A percentile compares a stretch with the other conserved stretches of the same genome.
These are phyloP conservation scores for Lippia alba DNA, from an alignment of 305 asterid species.

Conservation along the genomic window DNA sequence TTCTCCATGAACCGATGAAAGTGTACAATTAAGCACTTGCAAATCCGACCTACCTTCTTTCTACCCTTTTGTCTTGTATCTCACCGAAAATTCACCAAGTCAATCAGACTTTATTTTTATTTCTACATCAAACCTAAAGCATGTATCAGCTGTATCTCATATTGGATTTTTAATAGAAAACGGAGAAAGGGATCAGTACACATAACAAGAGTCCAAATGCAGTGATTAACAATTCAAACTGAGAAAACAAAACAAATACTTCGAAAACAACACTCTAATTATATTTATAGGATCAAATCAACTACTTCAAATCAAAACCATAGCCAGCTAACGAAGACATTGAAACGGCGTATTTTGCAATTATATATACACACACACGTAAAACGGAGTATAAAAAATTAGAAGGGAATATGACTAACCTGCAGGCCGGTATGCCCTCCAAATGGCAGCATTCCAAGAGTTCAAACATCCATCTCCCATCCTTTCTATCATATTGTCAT, in stretches of 20 bases:
- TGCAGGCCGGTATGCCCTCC: conserved; percentile 63
- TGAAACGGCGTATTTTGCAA: not conserved
- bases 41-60: too few relatives aligned
- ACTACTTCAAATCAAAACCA: conserved; percentile 19
- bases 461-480: conserved; percentile 39
- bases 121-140: conserved; percentile 8
- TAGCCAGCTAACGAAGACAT: conserved; percentile 8
- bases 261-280: not conserved
- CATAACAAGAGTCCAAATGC: conserved; percentile 35
- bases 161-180: not conserved
- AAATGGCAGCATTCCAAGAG: conserved; percentile 64
- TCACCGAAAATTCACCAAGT: not conserved
- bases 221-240: conserved; percentile 19
- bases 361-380: not conserved
- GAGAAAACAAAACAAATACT: conserved; percentile 14
- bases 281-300: not conserved
- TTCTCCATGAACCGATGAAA: too few relatives aligned
- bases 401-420: conserved; percentile 18
- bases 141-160: conserved; percentile 15
- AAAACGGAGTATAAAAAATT: conserved; percentile 8
- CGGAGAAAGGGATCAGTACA: conserved; percentile 9
- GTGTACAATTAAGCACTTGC: too few relatives aligned
- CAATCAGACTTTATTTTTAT: not conserved
- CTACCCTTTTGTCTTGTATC: not conserved
- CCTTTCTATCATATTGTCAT: conserved; percentile 32